Conservation (phyloP, 1,284 basidiomycete species). For the Chalciporus sp. region DNA sequence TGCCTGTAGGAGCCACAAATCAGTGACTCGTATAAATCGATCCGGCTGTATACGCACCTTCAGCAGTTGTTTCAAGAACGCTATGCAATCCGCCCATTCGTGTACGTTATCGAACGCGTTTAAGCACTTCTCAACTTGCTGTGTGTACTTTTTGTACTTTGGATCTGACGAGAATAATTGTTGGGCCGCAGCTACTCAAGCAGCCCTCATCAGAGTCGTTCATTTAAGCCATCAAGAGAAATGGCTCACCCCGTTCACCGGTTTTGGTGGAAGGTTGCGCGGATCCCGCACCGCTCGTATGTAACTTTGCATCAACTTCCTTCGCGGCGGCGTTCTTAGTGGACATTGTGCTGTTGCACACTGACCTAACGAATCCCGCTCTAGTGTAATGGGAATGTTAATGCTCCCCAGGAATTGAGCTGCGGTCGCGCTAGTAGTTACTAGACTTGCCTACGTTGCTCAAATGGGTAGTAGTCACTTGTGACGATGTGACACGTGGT, state of each 20-base stretch:
- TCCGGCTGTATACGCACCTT: constrained; percentile 54
- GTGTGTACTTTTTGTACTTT: constrained; percentile 95
- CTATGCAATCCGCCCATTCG: constrained; percentile 99
- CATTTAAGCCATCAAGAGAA: constrained; percentile 1
- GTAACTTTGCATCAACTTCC: constrained; percentile 22
- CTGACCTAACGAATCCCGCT: constrained; percentile 20
- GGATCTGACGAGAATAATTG: constrained; percentile 74
- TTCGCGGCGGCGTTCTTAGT: constrained; percentile 18
- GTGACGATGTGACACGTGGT: constrained; percentile 18
- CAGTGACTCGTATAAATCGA: neutral
- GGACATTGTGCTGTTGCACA: constrained; percentile 19
- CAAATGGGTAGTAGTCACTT: constrained; percentile 19
- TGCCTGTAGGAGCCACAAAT: constrained; percentile 52
- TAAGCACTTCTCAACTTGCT: constrained; percentile 90
- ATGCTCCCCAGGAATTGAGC: constrained; percentile 1
- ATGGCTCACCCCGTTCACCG: constrained; percentile 51
- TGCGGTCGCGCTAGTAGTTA: neutral
- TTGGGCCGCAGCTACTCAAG: constrained; percentile 42
- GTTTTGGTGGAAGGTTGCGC: constrained; percentile 40
- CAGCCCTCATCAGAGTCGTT: constrained; percentile 5
- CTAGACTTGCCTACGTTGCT: neutral
- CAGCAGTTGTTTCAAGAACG: constrained; percentile 92
- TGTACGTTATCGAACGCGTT: constrained; percentile 95
- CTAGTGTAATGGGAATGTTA: constrained; percentile 4
- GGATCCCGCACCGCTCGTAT: constrained; percentile 21